Base-by-base conservation (phyloP, 129 eudicot species). In the Cynara cardunculus region DNA sequence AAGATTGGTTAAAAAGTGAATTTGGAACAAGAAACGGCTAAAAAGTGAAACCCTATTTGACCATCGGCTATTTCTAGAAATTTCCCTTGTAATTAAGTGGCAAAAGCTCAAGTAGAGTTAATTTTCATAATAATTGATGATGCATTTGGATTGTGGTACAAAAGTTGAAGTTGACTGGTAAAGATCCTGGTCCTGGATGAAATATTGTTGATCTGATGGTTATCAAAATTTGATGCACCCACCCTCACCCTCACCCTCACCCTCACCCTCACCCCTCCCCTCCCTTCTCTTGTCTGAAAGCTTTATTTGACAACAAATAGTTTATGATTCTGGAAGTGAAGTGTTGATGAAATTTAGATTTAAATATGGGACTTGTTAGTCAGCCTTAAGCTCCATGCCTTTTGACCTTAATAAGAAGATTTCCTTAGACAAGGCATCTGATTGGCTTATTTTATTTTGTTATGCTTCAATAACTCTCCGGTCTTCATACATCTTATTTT, bases 121-220 rank as follows among this genome's bases (percentile, higher is more conserved):
- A 53, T 16, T 53, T 37, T 53, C 3, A 22, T 53, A 53, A 53
- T 16, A 49, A 49, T 11, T 10, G 16, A 41, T 56, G 24, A 56
- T 56, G 65, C 65, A 56, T 4, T 56, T 56, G 19, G 19, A 49
- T 49, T 49, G 62, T 49, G 21, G 65, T 56, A 56, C 65, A 56
- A 24, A 64, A 59, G 13, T 69, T 76, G 78, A 70, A 76, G 46
- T 69, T 34, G 78, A 82, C 81, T 4, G 11, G 53, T 76, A 76
- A 82, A 82, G 81, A 82, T 82, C 77, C 70, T 82, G 85, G 85
- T 82, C 79, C 67, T 25, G 73, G 79, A 80, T 26, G 79, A 76
- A 82, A 82, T 76, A 69, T 82, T 70, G 37, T 46, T 75, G 81
- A 82, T 76, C 61, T 18, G 85, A 82, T 76, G 73, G 85, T 82